Evolutionary conservation across 2,329 filamentous ascomycete species (phyloP).

Genomic region (Aspergillus versicolor): DNA sequence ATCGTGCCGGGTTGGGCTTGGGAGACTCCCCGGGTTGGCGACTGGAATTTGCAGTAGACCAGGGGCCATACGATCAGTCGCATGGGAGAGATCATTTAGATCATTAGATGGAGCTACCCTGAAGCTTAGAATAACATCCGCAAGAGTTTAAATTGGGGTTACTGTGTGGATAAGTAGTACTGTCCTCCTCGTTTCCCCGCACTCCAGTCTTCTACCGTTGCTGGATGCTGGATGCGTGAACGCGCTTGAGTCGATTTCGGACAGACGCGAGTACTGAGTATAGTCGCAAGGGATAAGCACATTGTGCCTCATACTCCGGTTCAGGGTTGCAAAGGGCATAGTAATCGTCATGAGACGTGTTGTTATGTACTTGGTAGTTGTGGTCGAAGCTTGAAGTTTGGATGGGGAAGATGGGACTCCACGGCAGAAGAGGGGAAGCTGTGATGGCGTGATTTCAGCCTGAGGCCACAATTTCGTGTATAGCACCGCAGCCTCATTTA

Average conservation of each 20-base stretch:
- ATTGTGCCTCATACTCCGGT: not conserved
- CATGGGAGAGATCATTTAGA: constrained; percentile 1
- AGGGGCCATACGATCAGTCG: not conserved
- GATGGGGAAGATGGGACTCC: not conserved
- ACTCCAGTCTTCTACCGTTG: not conserved
- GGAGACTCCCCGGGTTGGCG: not conserved
- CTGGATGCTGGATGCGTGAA: no score
- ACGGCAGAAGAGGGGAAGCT: constrained; percentile 6
- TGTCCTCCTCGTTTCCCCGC: not conserved
- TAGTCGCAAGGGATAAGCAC: not conserved
- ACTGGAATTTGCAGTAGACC: not conserved
- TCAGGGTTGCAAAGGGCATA: constrained; percentile 3
- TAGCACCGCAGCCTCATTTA: not conserved
- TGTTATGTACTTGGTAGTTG: not conserved
- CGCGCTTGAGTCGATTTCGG: not conserved
- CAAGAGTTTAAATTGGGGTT: not conserved
- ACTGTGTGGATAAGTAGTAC: not conserved
- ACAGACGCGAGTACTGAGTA: not conserved
- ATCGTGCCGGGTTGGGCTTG: not conserved
- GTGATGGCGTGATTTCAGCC: constrained; percentile 12
- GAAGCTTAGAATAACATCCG: constrained; percentile 6
- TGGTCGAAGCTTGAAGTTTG: not conserved
- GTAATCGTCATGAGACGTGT: not conserved
- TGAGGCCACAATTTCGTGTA: not conserved
- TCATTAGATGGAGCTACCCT: constrained; percentile 4